These are phyloP conservation scores for Aspergillus fumigatus DNA, from an alignment of 2,329 filamentous ascomycete genomes.

Conservation along the genomic window DNA sequence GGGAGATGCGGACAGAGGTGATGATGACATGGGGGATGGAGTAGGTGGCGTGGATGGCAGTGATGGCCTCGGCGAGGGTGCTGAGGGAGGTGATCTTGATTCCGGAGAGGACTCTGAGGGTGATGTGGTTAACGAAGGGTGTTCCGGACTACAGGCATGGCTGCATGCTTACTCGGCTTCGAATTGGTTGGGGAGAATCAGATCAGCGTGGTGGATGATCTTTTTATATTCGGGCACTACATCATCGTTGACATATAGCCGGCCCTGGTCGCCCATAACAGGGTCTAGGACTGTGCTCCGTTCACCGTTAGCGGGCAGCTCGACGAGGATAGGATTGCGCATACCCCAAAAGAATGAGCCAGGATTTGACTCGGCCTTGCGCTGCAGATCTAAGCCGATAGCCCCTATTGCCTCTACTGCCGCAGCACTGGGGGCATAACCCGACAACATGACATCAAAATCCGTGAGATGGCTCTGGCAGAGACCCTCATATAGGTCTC, in stretches of 20 bases:
- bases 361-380: constrained; percentile 56
- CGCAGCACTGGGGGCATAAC: constrained; percentile 85
- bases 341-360: constrained; percentile 84
- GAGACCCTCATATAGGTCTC: constrained; percentile 77
- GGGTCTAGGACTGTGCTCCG: constrained; percentile 70
- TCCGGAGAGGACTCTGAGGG: constrained; percentile 71
- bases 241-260: constrained; percentile 84
- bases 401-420: constrained; percentile 77
- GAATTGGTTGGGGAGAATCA: constrained; percentile 95
- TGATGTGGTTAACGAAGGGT: not conserved
- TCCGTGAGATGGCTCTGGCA: constrained; percentile 77
- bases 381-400: constrained; percentile 76
- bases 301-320: constrained; percentile 1
- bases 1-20: constrained; percentile 73
- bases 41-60: constrained; percentile 70
- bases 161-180: constrained; percentile 75
- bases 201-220: constrained; percentile 73
- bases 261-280: constrained; percentile 95
- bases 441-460: constrained; percentile 92
- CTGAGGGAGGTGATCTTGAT: constrained; percentile 73
- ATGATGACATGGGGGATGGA: constrained; percentile 84
- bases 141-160: not conserved
- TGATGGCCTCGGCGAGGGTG: constrained; percentile 69
- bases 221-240: constrained; percentile 87
- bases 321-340: constrained; percentile 13